Percentiles rank a stretch among this genome's conserved stretches.
Evolutionary conservation across 2,329 filamentous ascomycete species (phyloP).

Genomic region (Coniochaeta prunicola): DNA sequence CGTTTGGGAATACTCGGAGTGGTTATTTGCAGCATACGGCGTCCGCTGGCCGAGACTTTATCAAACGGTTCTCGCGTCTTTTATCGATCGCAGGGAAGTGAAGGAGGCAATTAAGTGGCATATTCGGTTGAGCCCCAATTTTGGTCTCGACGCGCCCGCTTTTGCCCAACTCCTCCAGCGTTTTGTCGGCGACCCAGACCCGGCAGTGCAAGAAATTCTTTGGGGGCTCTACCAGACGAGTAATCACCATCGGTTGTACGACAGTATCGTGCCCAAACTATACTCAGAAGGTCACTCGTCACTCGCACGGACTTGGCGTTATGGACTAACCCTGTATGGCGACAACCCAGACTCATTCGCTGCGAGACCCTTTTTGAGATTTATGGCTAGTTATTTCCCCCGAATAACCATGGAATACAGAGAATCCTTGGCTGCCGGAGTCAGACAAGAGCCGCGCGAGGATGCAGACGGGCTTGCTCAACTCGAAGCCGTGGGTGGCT

Average conservation of each 20-base stretch:
- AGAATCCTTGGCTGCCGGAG: not conserved
- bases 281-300: slow-evolving; percentile 37
- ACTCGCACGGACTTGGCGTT: slow-evolving; percentile 41
- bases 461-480: slow-evolving; percentile 5
- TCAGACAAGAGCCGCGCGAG: not conserved
- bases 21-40: slow-evolving; percentile 29
- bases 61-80: slow-evolving; percentile 33
- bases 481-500: slow-evolving; percentile 11
- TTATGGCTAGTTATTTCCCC: slow-evolving; percentile 38
- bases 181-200: slow-evolving; percentile 30
- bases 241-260: slow-evolving; percentile 37
- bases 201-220: slow-evolving; percentile 30
- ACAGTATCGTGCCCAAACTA: slow-evolving; percentile 42
- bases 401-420: not conserved
- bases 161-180: slow-evolving; percentile 33
- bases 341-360: slow-evolving; percentile 34
- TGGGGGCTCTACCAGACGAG: slow-evolving; percentile 37
- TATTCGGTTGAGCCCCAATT: slow-evolving; percentile 31
- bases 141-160: slow-evolving; percentile 30
- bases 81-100: slow-evolving; percentile 30
- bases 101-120: slow-evolving; percentile 40
- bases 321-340: slow-evolving; percentile 27
- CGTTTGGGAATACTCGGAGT: slow-evolving; percentile 32
- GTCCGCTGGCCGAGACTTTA: slow-evolving; percentile 45
- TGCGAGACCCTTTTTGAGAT: slow-evolving; percentile 40